phyloP scores from a whole-genome alignment of 164 flowering plant species.

The Magnolia officinalis region DNA sequence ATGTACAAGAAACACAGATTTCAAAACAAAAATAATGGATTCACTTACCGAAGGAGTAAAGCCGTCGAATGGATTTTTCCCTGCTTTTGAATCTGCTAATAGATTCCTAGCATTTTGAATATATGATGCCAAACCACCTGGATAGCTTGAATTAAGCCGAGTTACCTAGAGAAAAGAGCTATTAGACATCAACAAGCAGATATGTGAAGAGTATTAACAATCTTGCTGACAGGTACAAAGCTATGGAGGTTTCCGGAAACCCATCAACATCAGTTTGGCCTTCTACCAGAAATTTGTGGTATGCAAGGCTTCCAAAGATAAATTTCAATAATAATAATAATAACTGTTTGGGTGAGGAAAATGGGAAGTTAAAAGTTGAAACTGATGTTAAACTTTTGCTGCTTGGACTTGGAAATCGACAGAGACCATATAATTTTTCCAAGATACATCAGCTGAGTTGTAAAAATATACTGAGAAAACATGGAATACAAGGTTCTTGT shows the following conservation, averaged over 20 bases:
- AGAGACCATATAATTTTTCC: background rate
- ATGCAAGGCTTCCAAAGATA: background rate
- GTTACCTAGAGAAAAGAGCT: slow-evolving; percentile 40
- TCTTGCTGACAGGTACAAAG: background rate
- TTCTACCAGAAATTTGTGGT: too few species aligned
- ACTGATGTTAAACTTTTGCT: background rate
- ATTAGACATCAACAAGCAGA: slow-evolving; percentile 5
- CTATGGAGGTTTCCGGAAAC: background rate
- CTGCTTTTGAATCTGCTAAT: slow-evolving; percentile 85
- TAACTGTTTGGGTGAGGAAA: background rate
- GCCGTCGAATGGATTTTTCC: slow-evolving; percentile 94
- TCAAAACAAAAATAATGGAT: background rate
- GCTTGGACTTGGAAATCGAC: background rate
- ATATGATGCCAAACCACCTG: slow-evolving; percentile 77
- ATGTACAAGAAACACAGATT: slow-evolving; percentile 2
- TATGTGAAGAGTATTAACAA: background rate
- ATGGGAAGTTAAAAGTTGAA: background rate
- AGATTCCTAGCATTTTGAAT: slow-evolving; percentile 79
- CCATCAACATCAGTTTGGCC: background rate
- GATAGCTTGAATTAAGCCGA: slow-evolving; percentile 74
- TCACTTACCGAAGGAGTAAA: slow-evolving; percentile 89
- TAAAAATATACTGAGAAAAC: background rate
- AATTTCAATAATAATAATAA: background rate
- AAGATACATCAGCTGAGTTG: background rate
- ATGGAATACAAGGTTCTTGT: background rate